phyloP scores from a whole-genome alignment of 768 basidiomycete species.

The Trametes cinnabarina region DNA sequence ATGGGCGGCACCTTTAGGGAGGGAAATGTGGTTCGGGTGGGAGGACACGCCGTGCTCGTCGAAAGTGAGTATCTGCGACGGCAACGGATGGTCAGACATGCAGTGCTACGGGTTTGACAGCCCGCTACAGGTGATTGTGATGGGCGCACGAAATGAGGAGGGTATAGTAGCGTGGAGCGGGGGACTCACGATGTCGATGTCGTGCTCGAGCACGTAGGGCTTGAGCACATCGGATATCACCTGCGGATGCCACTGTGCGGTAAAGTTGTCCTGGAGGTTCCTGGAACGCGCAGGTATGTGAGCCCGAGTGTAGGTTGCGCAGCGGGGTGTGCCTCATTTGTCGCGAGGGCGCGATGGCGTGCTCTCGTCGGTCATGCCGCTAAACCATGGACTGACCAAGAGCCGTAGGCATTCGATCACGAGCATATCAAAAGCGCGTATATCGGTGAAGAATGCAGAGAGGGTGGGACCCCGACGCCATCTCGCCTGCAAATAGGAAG shows the following conservation, averaged over 20 bases:
- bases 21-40: conserved; percentile 83
- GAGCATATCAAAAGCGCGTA: too few relatives aligned
- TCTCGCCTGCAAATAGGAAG: too few relatives aligned
- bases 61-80: conserved; percentile 77
- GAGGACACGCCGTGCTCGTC: conserved; percentile 73
- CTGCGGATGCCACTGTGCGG: conserved; percentile 57
- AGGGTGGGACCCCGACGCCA: too few relatives aligned
- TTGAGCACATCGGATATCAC: conserved; percentile 57
- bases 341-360: not conserved
- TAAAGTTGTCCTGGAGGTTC: conserved; percentile 73
- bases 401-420: too few relatives aligned
- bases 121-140: too few relatives aligned
- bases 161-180: conserved; percentile 1
- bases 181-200: conserved; percentile 56
- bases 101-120: not conserved
- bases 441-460: too few relatives aligned
- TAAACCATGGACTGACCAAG: too few relatives aligned
- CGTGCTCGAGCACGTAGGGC: conserved; percentile 55
- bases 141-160: too few relatives aligned
- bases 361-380: too few relatives aligned
- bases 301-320: not conserved
- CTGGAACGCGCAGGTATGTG: conserved; percentile 32
- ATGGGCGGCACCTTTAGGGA: conserved; percentile 53
- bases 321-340: not conserved
- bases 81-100: not conserved